Evolutionary conservation across 805 yeast species (phyloP).

Genomic region (Nakazawaea ambrosiae): DNA sequence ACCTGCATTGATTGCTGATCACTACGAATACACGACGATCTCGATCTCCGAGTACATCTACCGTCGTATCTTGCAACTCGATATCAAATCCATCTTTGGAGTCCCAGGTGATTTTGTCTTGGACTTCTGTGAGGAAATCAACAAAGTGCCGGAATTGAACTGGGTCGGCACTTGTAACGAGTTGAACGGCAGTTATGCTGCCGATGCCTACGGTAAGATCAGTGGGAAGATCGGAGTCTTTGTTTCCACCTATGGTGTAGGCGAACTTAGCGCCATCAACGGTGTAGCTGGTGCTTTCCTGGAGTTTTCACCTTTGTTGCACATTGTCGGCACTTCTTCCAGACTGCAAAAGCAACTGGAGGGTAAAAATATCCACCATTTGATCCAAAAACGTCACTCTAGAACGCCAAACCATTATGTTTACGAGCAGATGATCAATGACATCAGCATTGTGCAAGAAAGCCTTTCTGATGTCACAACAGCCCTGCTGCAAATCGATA

Average conservation of each 20-base stretch:
- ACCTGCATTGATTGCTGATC: no score
- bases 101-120: conserved; percentile 60
- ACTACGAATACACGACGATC: no score
- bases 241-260: conserved; percentile 45
- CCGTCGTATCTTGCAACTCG: conserved; percentile 34
- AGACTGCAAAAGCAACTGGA: conserved; percentile 13
- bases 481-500: conserved; percentile 61
- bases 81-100: conserved; percentile 41
- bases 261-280: conserved; percentile 43
- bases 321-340: conserved; percentile 40
- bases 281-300: conserved; percentile 44
- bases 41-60: conserved; percentile 39
- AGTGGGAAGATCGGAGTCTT: conserved; percentile 30
- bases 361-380: conserved; percentile 21
- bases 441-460: conserved; percentile 49
- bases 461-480: conserved; percentile 34
- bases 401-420: conserved; percentile 50
- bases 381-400: conserved; percentile 44
- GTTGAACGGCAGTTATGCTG: conserved; percentile 43
- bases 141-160: conserved; percentile 21
- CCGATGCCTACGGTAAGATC: conserved; percentile 39
- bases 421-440: conserved; percentile 56
- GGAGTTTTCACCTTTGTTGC: conserved; percentile 39
- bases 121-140: conserved; percentile 37
- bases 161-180: conserved; percentile 46